These are phyloP conservation scores for Trypanosoma conorhini DNA, from an alignment of 208 protist species.

Conservation along the genomic window DNA sequence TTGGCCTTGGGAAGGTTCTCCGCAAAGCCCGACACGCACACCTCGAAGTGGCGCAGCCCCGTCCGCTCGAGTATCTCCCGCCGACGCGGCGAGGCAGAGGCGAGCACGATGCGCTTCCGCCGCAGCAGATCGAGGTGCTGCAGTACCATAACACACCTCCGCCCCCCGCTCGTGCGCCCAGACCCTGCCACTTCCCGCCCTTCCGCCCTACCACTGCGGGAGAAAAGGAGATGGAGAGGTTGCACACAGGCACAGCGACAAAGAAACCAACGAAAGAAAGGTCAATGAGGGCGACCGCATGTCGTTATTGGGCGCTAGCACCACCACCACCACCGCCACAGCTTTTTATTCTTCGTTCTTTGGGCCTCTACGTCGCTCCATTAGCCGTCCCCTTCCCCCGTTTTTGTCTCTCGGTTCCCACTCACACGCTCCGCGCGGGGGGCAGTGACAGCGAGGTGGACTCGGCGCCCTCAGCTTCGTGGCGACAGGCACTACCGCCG, in stretches of 20 bases:
- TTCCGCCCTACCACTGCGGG: not conserved
- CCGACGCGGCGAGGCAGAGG: constrained; percentile 41
- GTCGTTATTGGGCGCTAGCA: not conserved
- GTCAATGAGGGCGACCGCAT: not conserved
- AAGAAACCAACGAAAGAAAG: not conserved
- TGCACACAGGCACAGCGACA: not conserved
- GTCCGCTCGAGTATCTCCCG: constrained; percentile 30
- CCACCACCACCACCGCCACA: not conserved
- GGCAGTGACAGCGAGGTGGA: not conserved
- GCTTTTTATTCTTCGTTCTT: not conserved
- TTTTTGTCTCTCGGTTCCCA: not conserved
- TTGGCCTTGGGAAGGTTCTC: constrained; percentile 35
- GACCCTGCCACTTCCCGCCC: not conserved
- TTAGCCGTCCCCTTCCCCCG: not conserved
- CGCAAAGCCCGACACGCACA: constrained; percentile 32
- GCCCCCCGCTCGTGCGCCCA: not conserved
- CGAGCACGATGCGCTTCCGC: constrained; percentile 35
- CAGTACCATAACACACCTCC: constrained; percentile 27
- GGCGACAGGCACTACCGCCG: not conserved
- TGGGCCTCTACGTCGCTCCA: not conserved
- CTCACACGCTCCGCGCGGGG: not conserved
- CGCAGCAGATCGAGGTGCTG: constrained; percentile 33
- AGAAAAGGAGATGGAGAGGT: not conserved
- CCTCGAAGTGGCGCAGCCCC: constrained; percentile 32
- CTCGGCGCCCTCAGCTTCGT: not conserved